phyloP scores from a whole-genome alignment of 2,329 filamentous ascomycete species.

The Fusarium incarnatum region DNA sequence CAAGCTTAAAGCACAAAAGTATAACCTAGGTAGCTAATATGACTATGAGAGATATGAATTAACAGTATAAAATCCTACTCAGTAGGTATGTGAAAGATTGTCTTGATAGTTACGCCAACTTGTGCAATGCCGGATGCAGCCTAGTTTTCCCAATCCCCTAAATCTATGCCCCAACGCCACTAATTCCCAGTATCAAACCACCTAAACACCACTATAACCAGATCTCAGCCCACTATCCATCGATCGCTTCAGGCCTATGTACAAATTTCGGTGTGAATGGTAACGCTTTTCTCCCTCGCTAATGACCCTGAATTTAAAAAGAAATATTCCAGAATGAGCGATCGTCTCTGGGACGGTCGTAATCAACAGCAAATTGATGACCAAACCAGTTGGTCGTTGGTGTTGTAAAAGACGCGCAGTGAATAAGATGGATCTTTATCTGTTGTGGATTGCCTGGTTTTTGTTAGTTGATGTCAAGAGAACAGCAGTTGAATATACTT shows the following conservation, averaged over 20 bases:
- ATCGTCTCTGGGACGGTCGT: background rate
- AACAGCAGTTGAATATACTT: conserved; percentile 4
- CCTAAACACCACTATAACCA: conserved; percentile 35
- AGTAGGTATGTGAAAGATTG: background rate
- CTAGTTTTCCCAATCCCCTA: conserved; percentile 15
- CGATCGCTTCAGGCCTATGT: conserved; percentile 2
- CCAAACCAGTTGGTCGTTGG: conserved; percentile 22
- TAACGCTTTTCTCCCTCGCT: background rate
- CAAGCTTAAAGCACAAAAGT: background rate
- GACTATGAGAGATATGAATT: background rate
- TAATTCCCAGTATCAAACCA: conserved; percentile 36
- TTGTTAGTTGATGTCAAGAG: conserved; percentile 19
- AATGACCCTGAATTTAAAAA: background rate
- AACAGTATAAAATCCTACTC: conserved; percentile 1
- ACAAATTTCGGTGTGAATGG: background rate
- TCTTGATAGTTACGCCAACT: conserved; percentile 5
- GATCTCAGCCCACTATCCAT: conserved; percentile 28
- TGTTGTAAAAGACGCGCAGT: background rate
- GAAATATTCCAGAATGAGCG: conserved; percentile 6
- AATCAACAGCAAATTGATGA: conserved; percentile 3
- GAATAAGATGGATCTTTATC: conserved; percentile 4
- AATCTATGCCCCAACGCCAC: conserved; percentile 29
- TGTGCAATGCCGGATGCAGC: conserved; percentile 29
- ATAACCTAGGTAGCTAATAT: background rate
- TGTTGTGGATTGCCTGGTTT: conserved; percentile 37